phyloP scores from a whole-genome alignment of 2,329 filamentous ascomycete genomes.

The Ciborinia camelliae region DNA sequence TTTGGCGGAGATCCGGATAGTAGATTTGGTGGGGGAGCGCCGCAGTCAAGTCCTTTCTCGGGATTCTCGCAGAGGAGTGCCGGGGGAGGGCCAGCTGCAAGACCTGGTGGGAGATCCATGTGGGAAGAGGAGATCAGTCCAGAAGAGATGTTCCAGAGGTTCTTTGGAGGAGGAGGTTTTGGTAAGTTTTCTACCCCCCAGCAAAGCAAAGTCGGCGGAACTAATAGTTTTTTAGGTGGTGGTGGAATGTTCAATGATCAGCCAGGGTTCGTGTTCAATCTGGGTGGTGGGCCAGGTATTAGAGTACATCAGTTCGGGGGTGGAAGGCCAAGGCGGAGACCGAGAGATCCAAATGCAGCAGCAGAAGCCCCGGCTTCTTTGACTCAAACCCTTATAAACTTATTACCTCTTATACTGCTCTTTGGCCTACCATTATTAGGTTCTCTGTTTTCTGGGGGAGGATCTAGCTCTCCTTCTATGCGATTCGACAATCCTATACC shows the following conservation, averaged over 20 bases:
- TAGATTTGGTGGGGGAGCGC: constrained; percentile 64
- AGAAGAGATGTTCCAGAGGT: constrained; percentile 94
- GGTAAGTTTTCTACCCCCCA: constrained; percentile 42
- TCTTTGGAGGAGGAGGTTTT: constrained; percentile 75
- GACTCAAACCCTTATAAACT: constrained; percentile 58
- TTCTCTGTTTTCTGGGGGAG: constrained; percentile 65
- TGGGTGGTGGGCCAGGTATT: constrained; percentile 86
- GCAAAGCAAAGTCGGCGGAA: constrained; percentile 1
- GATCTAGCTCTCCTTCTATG: constrained; percentile 62
- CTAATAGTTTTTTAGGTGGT: constrained; percentile 25
- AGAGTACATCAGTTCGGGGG: constrained; percentile 96
- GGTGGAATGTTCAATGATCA: constrained; percentile 67
- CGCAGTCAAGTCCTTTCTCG: constrained; percentile 55
- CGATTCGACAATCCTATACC: constrained; percentile 68
- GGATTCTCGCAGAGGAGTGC: constrained; percentile 52
- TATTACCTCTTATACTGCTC: constrained; percentile 84
- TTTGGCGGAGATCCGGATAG: constrained; percentile 92
- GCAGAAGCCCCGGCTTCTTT: constrained; percentile 50
- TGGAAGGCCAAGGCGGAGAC: constrained; percentile 68
- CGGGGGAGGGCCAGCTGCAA: constrained; percentile 29
- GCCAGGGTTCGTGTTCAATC: constrained; percentile 91
- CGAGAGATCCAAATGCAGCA: constrained; percentile 57
- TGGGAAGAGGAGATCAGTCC: constrained; percentile 93
- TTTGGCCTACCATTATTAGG: constrained; percentile 83
- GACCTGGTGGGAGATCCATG: constrained; percentile 55